These are phyloP conservation scores for Yueomyces sp. DNA, from an alignment of 805 yeast genomes.

Conservation along the genomic window DNA sequence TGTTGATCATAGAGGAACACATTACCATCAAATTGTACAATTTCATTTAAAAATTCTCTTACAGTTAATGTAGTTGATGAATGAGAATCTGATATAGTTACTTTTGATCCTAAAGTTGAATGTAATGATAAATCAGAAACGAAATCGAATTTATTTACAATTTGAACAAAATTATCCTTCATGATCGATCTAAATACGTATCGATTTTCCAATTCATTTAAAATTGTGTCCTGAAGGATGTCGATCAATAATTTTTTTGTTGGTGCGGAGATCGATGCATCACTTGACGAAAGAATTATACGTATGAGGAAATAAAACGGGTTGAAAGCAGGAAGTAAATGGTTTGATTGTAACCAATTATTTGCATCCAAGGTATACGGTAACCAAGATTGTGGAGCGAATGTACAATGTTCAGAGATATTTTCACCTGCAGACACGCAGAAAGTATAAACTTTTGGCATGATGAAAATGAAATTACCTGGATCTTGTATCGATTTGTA, in stretches of 20 bases:
- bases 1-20: not conserved
- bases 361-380: conserved; percentile 3
- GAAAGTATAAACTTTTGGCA: conserved; percentile 41
- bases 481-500: conserved; percentile 41
- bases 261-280: no score
- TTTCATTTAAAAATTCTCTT: conserved; percentile 17
- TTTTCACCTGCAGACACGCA: conserved; percentile 41
- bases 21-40: not conserved
- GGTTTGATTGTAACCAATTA: no score
- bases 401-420: conserved; percentile 40
- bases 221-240: conserved; percentile 12
- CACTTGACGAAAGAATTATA: conserved; percentile 1
- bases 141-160: conserved; percentile 28
- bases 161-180: conserved; percentile 11
- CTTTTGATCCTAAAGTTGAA: conserved; percentile 41
- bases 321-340: no score
- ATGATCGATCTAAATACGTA: conserved; percentile 18
- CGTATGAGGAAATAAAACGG: not conserved
- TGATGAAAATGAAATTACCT: conserved; percentile 47
- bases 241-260: conserved; percentile 13
- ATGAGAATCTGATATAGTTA: conserved; percentile 27
- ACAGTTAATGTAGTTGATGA: conserved; percentile 12
- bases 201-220: conserved; percentile 33
- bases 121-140: conserved; percentile 42
- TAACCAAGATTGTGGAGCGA: conserved; percentile 49